Evolutionary conservation across 169 alveolate genomes (phyloP).

Genomic region (Eimeria falciformis): DNA sequence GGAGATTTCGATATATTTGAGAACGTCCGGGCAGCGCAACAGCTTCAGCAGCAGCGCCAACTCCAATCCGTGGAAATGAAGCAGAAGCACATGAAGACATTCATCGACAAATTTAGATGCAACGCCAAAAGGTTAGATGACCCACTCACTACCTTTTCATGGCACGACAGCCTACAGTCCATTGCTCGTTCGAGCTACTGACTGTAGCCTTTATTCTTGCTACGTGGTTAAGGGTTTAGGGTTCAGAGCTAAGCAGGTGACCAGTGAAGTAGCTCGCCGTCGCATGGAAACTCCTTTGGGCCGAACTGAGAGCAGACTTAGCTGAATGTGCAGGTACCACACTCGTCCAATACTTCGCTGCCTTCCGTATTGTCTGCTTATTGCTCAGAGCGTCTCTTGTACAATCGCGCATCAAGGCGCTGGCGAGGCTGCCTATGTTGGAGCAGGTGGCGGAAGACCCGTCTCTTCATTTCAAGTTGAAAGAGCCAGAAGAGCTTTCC

Average conservation of each 20-base stretch:
- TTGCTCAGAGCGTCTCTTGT: slow-evolving; percentile 88
- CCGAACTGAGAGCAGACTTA: too few species aligned
- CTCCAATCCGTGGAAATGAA: slow-evolving; percentile 92
- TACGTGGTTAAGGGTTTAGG: neutral
- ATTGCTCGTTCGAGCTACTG: too few species aligned
- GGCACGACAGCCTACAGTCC: neutral
- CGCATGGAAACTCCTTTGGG: too few species aligned
- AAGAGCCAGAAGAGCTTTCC: slow-evolving; percentile 84
- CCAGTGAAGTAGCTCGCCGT: too few species aligned
- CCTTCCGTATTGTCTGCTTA: too few species aligned
- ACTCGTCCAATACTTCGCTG: too few species aligned
- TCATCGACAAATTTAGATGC: slow-evolving; percentile 89
- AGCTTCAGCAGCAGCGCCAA: slow-evolving; percentile 88
- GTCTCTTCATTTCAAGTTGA: slow-evolving; percentile 94
- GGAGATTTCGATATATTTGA: slow-evolving; percentile 97
- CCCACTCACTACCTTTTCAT: neutral
- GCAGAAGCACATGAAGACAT: slow-evolving; percentile 95
- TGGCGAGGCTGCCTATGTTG: slow-evolving; percentile 94
- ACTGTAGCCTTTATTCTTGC: neutral
- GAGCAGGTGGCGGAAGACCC: slow-evolving; percentile 97
- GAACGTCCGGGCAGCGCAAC: slow-evolving; percentile 90
- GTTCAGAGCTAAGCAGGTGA: too few species aligned
- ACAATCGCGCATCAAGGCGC: slow-evolving; percentile 95
- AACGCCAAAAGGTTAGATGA: slow-evolving; percentile 72
- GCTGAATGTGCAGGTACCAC: too few species aligned